Percentiles rank a stretch among this genome's conserved stretches.
These are phyloP conservation scores for Lentinula raphanica DNA, from an alignment of 768 basidiomycete genomes.

Conservation along the genomic window DNA sequence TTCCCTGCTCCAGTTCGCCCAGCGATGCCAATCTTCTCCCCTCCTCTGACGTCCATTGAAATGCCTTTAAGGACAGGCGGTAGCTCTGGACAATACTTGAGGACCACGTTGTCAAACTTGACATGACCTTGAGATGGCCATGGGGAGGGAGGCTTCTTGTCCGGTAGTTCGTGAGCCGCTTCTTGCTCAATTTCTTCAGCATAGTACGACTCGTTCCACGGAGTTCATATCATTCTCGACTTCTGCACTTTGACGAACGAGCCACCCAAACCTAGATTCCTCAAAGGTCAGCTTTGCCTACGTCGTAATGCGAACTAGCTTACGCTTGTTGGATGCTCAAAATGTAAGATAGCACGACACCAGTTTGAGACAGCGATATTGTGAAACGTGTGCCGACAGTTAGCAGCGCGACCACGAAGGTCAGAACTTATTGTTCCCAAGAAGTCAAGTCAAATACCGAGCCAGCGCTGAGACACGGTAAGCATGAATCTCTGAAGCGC, in stretches of 20 bases:
- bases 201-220: constrained; percentile 85
- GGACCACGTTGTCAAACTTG: constrained; percentile 67
- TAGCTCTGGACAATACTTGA: constrained; percentile 85
- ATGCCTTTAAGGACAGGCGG: constrained; percentile 84
- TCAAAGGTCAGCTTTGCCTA: background rate
- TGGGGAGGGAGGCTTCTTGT: constrained; percentile 47
- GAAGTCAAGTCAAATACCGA: constrained; percentile 86
- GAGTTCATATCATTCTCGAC: constrained; percentile 94
- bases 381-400: constrained; percentile 67
- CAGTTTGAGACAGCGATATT: constrained; percentile 76
- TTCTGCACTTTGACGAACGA: constrained; percentile 74
- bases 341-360: constrained; percentile 75
- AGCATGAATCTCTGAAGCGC: background rate
- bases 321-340: constrained; percentile 69
- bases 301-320: constrained; percentile 9
- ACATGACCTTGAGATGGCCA: constrained; percentile 79
- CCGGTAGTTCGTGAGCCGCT: constrained; percentile 60
- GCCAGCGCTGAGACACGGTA: constrained; percentile 56
- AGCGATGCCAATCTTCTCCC: constrained; percentile 92
- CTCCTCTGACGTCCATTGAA: constrained; percentile 59
- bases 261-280: constrained; percentile 57
- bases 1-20: constrained; percentile 58
- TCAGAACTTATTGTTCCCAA: constrained; percentile 66
- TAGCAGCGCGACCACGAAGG: constrained; percentile 76
- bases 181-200: constrained; percentile 79